Base-by-base conservation (phyloP, 441 rosid species). In the Breynia disticha region DNA sequence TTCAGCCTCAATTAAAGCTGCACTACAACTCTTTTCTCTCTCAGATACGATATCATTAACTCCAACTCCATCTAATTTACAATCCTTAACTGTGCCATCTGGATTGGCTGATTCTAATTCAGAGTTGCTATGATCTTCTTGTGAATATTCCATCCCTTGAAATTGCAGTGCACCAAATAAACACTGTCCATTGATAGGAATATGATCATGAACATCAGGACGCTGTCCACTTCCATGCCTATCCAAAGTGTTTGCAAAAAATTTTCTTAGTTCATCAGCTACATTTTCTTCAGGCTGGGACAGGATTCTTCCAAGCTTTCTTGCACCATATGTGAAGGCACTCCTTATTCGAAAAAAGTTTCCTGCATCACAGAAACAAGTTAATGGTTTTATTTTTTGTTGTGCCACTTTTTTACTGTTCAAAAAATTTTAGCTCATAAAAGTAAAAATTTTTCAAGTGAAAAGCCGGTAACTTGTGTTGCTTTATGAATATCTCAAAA, bases 181-280 rank as follows among this genome's bases (percentile, higher is more conserved):
- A 52, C 54, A 68, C 60, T 59, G 59, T 67, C 84, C 67, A 54
- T 65, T 64, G 19, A 52, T 21, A 14, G 79, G 80, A 52, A 48
- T 53, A 56, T 60, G 61, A 67, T 77, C 90, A 68, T 73, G 86
- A 73, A 87, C 85, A 66, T 82, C 90, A 41, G 94, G 96, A 64
- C 95, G 74, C 72, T 77, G 81, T 48, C 86, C 95, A 71, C 73
- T 85, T 63, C 84, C 84, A 78, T 87, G 94, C 70, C 84, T 61
- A 54, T 67, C 79, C 69, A 73, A 59, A 48, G 79, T 76, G 60
- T 66, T 68, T 21, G 52, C 44, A 60, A 77, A 74, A 51, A 77
- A 64, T 41, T 64, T 60, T 17, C 46, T 19, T 28, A 70, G 58
- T 21, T 62, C 75, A 42, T 37, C 55, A 43, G 59, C 64, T 46